Conservation (phyloP, 192 early-diverging fungal species). For the Chytriomyces hyalinus region DNA sequence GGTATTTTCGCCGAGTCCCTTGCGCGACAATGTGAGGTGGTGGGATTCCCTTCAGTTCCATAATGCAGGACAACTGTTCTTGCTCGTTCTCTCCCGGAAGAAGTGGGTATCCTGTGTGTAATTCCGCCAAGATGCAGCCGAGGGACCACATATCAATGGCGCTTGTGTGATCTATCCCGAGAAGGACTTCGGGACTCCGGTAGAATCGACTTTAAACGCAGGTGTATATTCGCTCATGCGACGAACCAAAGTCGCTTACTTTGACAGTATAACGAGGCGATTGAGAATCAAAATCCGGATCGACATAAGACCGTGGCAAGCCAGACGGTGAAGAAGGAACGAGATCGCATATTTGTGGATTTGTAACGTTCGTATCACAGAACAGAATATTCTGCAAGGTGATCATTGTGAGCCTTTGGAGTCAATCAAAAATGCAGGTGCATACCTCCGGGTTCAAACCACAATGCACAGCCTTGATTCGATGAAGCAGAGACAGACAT, state of each 20-base stretch:
- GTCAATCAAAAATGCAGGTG: conserved; percentile 3
- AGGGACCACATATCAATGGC: conserved; percentile 97
- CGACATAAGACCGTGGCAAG: conserved; percentile 68
- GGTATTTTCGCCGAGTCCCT: conserved; percentile 77
- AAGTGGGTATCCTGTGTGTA: conserved; percentile 80
- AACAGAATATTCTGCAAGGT: conserved; percentile 78
- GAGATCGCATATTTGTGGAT: conserved; percentile 43
- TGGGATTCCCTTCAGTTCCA: conserved; percentile 93
- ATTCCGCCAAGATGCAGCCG: conserved; percentile 91
- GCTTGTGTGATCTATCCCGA: conserved; percentile 82
- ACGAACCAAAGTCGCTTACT: conserved; percentile 98
- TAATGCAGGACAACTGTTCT: conserved; percentile 92
- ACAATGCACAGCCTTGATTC: conserved; percentile 85
- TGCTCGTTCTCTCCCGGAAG: conserved; percentile 98
- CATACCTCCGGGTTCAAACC: conserved; percentile 93
- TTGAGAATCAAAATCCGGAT: conserved; percentile 54
- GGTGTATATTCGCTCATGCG: conserved; percentile 90
- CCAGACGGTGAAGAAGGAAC: conserved; percentile 24
- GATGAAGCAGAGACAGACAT: conserved; percentile 74
- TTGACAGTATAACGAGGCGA: conserved; percentile 71
- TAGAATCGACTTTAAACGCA: conserved; percentile 97
- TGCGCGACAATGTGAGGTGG: conserved; percentile 72
- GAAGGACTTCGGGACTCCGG: conserved; percentile 93
- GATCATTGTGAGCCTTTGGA: not conserved
- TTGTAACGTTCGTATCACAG: conserved; percentile 59